Percentiles rank a stretch among this genome's conserved stretches.
Evolutionary conservation across 1,139 yeast genomes (phyloP).

Genomic region (Lodderomyces oxycetoniae): DNA sequence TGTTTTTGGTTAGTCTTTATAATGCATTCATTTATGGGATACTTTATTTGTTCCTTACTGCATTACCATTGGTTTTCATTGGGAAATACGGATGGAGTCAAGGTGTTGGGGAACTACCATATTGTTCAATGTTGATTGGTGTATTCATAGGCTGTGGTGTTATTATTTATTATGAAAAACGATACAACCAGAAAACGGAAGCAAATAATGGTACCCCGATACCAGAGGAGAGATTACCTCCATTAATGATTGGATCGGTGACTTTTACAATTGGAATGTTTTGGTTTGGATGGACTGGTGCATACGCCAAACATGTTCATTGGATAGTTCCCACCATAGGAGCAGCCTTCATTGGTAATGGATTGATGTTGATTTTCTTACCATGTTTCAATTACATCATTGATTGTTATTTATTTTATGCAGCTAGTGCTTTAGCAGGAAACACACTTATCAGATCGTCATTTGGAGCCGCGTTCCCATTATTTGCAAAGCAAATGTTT

Average conservation of each 20-base stretch:
- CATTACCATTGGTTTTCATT: conserved; percentile 70
- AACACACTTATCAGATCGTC: conserved; percentile 71
- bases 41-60: conserved; percentile 70
- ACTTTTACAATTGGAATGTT: conserved; percentile 72
- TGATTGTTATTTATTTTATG: conserved; percentile 71
- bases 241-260: conserved; percentile 67
- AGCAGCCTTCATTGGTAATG: conserved; percentile 68
- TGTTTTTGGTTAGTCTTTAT: conserved; percentile 64
- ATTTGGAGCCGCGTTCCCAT: conserved; percentile 50
- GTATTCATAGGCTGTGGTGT: conserved; percentile 51
- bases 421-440: conserved; percentile 90
- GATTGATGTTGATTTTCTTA: conserved; percentile 69
- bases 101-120: conserved; percentile 62
- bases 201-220: conserved; percentile 55
- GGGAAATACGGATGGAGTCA: conserved; percentile 50
- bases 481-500: conserved; percentile 65
- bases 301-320: conserved; percentile 59
- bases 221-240: conserved; percentile 76
- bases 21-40: conserved; percentile 84
- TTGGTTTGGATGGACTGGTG: conserved; percentile 87
- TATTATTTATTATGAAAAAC: conserved; percentile 26
- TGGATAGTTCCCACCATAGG: conserved; percentile 86
- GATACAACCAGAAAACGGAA: conserved; percentile 22
- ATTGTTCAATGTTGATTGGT: conserved; percentile 59
- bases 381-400: conserved; percentile 77